phyloP scores from a whole-genome alignment of 164 flowering plant genomes.

The Liquidambar formosana region DNA sequence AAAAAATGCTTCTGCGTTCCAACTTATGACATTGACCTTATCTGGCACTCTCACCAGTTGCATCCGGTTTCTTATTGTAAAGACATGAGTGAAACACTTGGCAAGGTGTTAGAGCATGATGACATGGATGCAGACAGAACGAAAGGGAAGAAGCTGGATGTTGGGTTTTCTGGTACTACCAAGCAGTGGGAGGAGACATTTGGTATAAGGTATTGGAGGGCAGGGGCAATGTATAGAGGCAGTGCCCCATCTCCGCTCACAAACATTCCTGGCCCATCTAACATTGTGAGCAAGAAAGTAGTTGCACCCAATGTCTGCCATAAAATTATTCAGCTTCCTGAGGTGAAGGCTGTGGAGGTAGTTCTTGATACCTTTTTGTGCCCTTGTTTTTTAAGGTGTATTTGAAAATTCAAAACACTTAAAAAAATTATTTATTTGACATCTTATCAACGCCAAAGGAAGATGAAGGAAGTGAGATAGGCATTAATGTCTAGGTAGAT shows the following conservation, averaged over 20 bases:
- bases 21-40: conserved; percentile 93
- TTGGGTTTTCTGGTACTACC: conserved; percentile 83
- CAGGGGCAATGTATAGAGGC: conserved; percentile 94
- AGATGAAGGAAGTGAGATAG: neutral
- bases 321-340: conserved; percentile 41
- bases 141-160: conserved; percentile 82
- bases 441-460: neutral
- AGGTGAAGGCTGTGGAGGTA: conserved; percentile 67
- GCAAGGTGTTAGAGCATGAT: conserved; percentile 82
- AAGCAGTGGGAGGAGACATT: conserved; percentile 84
- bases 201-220: conserved; percentile 87
- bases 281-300: conserved; percentile 27
- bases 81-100: conserved; percentile 50
- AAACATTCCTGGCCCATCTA: conserved; percentile 32
- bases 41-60: conserved; percentile 95
- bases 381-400: too few species aligned
- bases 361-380: conserved; percentile 5
- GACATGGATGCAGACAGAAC: conserved; percentile 84
- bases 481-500: too few species aligned
- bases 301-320: conserved; percentile 22
- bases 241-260: conserved; percentile 69
- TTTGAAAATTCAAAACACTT: too few species aligned
- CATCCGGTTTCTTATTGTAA: conserved; percentile 78
- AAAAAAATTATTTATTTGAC: neutral
- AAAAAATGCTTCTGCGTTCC: conserved; percentile 78